Evolutionary conservation across 768 basidiomycete genomes (phyloP), one percentile per base, ranked within the genome.

Genomic region (Vararia minispora): DNA sequence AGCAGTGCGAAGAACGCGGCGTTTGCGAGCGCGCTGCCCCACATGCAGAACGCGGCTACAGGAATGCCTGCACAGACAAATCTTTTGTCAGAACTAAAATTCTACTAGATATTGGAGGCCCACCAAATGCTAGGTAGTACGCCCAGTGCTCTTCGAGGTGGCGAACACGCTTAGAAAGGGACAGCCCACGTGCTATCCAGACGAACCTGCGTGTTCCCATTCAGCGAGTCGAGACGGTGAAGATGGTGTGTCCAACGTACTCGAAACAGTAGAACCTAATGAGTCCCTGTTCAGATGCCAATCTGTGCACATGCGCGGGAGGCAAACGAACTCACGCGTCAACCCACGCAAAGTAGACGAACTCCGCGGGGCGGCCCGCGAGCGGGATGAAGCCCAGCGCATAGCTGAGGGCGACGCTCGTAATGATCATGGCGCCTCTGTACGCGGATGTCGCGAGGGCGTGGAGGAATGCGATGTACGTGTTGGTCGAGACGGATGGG

Each of bases 91-190:
- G 16, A 31, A 9, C 24, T n/a, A 13, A 37, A 43, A 18, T 38
- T 27, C 11, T 35, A 32, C 32, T 38, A 29, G 17, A 41, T 45
- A 9, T 10, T 20, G 18, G 24, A 24, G n/a, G 51, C 64, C 24
- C 35, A 69, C 89, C 89, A 46, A 89, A 92, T 4, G 81, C 81
- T 42, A 89, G 69, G 52, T 79, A 87, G 59, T 91, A 92, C 2
- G 81, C 72, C 89, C 89, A 92, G 28, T 87, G 72, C 57, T 89
- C 85, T 59, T 92, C 89, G 14, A 90, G 62, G 53, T 82, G 72
- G 33, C 77, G 62, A 32, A 89, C 72, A 39, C 86, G 65, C 11
- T 71, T 61, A 2, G 83, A 69, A 10, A 88, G 62, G 10, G 81
- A 78, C 44, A 79, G 50, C 2, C 83, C 83, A 11, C 78, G 74